Evolutionary conservation across 345 rosid species (phyloP).

Genomic region (Arabidopsis arenosa): DNA sequence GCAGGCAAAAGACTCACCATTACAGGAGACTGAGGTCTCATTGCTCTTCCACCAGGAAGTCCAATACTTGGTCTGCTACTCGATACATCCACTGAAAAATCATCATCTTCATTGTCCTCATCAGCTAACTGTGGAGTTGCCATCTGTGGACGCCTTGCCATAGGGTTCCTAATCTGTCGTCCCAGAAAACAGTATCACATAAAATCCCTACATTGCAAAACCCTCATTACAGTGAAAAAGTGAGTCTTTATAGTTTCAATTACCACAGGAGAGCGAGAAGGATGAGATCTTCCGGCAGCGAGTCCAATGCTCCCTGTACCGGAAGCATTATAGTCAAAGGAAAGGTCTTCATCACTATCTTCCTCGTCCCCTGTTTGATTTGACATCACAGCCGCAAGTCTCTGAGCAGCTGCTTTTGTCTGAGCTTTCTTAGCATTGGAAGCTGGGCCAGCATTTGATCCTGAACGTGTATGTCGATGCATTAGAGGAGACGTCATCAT

Average conservation of each 20-base stretch:
- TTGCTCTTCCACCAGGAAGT: constrained; percentile 53
- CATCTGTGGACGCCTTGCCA: constrained; percentile 48
- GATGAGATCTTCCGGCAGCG: constrained; percentile 58
- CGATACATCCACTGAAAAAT: constrained; percentile 38
- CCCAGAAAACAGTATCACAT: background rate
- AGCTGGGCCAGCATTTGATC: constrained; percentile 51
- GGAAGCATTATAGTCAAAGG: constrained; percentile 44
- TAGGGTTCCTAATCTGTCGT: constrained; percentile 38
- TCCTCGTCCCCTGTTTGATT: constrained; percentile 55
- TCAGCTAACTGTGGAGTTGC: constrained; percentile 45
- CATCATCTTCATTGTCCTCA: constrained; percentile 54
- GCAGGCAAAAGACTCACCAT: constrained; percentile 36
- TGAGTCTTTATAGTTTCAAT: background rate
- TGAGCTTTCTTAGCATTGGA: constrained; percentile 69
- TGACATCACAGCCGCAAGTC: constrained; percentile 84
- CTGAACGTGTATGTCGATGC: constrained; percentile 66
- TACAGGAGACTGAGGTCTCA: constrained; percentile 50
- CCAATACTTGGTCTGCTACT: constrained; percentile 53
- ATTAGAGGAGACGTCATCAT: constrained; percentile 47
- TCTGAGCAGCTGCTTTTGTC: constrained; percentile 89
- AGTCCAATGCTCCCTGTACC: constrained; percentile 62
- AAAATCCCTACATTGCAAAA: background rate
- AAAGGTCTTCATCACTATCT: constrained; percentile 60
- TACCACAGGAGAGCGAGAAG: constrained; percentile 67
- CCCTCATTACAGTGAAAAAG: constrained; percentile 2